phyloP scores from a whole-genome alignment of 768 basidiomycete species.

The Pluteus cervinus region DNA sequence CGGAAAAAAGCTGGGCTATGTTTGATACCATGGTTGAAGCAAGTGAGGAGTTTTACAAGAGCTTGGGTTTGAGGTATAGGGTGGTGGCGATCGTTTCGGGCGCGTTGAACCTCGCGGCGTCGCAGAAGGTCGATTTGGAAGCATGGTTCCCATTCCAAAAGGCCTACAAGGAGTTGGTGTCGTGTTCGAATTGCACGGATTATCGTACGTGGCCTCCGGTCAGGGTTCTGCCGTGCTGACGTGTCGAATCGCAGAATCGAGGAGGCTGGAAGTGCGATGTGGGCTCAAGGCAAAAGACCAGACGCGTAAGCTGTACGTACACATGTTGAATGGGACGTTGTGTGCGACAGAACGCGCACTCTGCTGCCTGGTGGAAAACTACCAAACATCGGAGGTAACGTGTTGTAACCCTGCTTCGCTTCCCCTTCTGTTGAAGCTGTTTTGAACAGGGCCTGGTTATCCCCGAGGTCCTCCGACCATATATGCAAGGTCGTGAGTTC shows the following conservation, averaged over 20 bases:
- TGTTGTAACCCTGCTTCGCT: constrained; percentile 10
- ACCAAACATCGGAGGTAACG: constrained; percentile 91
- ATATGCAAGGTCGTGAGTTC: constrained; percentile 95
- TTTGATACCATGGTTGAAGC: constrained; percentile 87
- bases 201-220: constrained; percentile 66
- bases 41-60: constrained; percentile 95
- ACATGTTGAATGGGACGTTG: constrained; percentile 98
- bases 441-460: constrained; percentile 75
- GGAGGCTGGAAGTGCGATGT: constrained; percentile 89
- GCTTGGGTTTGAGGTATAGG: constrained; percentile 86
- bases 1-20: constrained; percentile 91
- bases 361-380: constrained; percentile 98
- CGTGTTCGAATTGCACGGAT: constrained; percentile 97
- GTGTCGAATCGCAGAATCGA: constrained; percentile 60
- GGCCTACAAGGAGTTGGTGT: constrained; percentile 94
- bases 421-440: constrained; percentile 5
- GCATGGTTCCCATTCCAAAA: constrained; percentile 99
- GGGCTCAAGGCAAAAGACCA: constrained; percentile 91
- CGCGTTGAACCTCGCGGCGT: constrained; percentile 92
- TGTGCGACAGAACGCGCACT: constrained; percentile 96
- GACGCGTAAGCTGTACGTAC: constrained; percentile 88
- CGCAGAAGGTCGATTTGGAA: constrained; percentile 96
- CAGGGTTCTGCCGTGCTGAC: constrained; percentile 4
- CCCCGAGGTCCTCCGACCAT: constrained; percentile 85
- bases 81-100: constrained; percentile 94